Base-by-base conservation (phyloP, 306 rosid genomes). In the Phaseolus lunatus region DNA sequence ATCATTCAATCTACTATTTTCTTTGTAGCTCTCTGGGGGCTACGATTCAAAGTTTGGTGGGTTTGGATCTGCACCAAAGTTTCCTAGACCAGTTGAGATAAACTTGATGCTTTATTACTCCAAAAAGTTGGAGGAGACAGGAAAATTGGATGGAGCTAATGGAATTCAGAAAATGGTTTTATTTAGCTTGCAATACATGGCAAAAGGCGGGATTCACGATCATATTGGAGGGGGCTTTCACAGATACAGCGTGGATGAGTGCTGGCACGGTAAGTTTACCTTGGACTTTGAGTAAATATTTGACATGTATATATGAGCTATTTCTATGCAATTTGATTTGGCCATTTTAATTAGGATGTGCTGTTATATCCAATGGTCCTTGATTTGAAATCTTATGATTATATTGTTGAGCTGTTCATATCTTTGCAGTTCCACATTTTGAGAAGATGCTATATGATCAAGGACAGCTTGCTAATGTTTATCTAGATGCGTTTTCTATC, bases 401-500 rank as follows among this genome's bases (percentile, higher is more conserved):
- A 48, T 66, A 73, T 75, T 68, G 63, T 58, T 77, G 76, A 81
- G 63, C 71, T 72, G 56, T 58, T 23, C 9, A 61, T 26, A 71
- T 71, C 72, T 62, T 82, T 85, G 90, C 92, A 94, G 98, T 94
- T 79, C 98, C 98, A 18, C 98, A 94, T 90, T 94, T 94, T 63
- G 98, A 94, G 91, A 92, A 94, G 94, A 94, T 94, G 98, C 88
- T 94, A 68, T 92, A 94, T 76, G 98, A 94, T 85, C 97, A 94
- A 86, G 97, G 96, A 65, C 98, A 94, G 86, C 86, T 94, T 57
- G 91, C 85, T 63, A 90, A 88, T 88, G 95, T 80, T 49, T 90
- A 88, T 79, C 82, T 92, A 76, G 98, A 94, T 84, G 93, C 85
- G 4, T 94, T 92, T 82, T 85, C 92, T 59, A 87, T 94, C 48